Conservation (phyloP, 768 basidiomycete species). For the Nidularia sp. region DNA sequence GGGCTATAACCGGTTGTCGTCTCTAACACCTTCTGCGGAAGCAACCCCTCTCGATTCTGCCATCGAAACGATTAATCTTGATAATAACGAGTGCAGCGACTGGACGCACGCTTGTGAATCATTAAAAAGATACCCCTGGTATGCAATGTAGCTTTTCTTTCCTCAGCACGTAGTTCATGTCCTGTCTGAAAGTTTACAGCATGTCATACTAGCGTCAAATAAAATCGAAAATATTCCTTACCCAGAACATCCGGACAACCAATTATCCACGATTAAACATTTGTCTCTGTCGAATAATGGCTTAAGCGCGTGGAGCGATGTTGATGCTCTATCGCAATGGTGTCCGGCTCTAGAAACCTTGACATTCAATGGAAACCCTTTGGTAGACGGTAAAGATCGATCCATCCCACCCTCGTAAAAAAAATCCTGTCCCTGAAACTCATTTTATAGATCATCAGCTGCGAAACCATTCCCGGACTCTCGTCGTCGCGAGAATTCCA, state of each 20-base stretch:
- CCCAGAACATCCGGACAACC: slow-evolving; percentile 16
- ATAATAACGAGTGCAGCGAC: slow-evolving; percentile 56
- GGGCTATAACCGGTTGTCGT: slow-evolving; percentile 61
- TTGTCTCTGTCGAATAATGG: slow-evolving; percentile 63
- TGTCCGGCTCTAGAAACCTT: slow-evolving; percentile 63
- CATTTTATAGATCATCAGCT: slow-evolving; percentile 26
- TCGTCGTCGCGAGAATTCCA: slow-evolving; percentile 67
- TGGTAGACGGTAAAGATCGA: slow-evolving; percentile 44
- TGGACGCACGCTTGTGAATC: slow-evolving; percentile 51
- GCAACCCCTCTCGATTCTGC: slow-evolving; percentile 13
- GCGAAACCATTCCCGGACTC: slow-evolving; percentile 45
- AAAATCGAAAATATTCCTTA: slow-evolving; percentile 45
- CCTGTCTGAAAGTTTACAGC: slow-evolving; percentile 47
- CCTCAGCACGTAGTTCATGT: slow-evolving; percentile 5
- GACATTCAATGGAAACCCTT: slow-evolving; percentile 58
- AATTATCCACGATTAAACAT: slow-evolving; percentile 39
- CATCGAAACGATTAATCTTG: slow-evolving; percentile 62
- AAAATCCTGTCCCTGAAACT: not conserved
- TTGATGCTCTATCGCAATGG: slow-evolving; percentile 68
- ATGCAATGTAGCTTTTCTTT: slow-evolving; percentile 16
- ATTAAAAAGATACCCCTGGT: slow-evolving; percentile 43
- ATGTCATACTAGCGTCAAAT: slow-evolving; percentile 67
- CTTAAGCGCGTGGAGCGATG: slow-evolving; percentile 52
- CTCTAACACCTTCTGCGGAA: slow-evolving; percentile 20
- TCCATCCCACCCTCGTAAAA: slow-evolving; percentile 2